Evolutionary conservation across 805 yeast species (phyloP), one percentile per base, ranked within the genome.

Genomic region (Candida stauntonica): DNA sequence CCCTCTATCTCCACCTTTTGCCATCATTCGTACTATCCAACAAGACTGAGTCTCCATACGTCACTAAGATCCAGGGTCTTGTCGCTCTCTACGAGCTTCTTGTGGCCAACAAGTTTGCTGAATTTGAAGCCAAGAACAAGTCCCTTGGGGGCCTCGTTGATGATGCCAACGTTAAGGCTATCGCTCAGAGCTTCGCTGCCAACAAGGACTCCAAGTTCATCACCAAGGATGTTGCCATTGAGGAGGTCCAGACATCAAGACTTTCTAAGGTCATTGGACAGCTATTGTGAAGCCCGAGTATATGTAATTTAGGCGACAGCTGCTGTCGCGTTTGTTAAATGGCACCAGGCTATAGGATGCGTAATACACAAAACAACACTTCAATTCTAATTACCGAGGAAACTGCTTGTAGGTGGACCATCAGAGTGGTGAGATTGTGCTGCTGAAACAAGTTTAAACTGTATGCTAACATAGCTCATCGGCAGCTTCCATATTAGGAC

Each of bases 1-100:
- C 66, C 26, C 52, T 69, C 27, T 67, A 64, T 38, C 55, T 72
- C 33, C 75, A 72, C 42, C 55, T 71, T 20, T 58, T 71, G 33
- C 75, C 76, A 16, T 54, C 71, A 11, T 58, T 61, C 26, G 63
- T 64, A 7, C 50, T 63, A 11, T 21, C 24, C 24, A 21, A 21
- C 28, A 26, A 52, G 5, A 36, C 48, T 13, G 42, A 46, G 35
- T 55, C 54, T 23, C 55, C 46, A 13, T 55, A 51, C 37, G 38
- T 55, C 27, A 39, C 36, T 26, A 55, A 54, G 39, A 46, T 55
- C 28, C 56, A 52, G 36, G 45, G 42, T 31, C 41, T 55, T n/a
- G 51, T 50, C 7, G 13, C 45, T 2, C 43, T 55, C 5, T 55
- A 47, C 32, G 60, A 54, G 20, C 36, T 51, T 12, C 47, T 55